These are phyloP conservation scores for Solanum paucissectum DNA, from an alignment of 257 asterid species.

Conservation along the genomic window DNA sequence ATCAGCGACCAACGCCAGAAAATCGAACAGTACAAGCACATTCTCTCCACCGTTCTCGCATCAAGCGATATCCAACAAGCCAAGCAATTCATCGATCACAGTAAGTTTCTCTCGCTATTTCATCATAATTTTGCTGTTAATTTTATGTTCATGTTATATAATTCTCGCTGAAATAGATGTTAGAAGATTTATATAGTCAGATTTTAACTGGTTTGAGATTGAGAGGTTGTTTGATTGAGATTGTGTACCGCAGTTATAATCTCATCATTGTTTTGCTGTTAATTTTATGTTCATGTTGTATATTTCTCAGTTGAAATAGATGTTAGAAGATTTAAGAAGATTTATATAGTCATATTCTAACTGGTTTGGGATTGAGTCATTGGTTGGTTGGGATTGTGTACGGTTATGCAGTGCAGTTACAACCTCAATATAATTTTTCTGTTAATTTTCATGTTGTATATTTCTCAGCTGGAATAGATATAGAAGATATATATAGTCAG, in stretches of 20 bases:
- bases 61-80: constrained; percentile 65
- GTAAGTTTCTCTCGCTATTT: constrained; percentile 15
- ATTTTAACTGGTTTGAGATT: not conserved
- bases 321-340: not conserved
- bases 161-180: not conserved
- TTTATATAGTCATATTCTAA: not conserved
- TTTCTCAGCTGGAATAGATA: not conserved
- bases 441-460: not conserved
- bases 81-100: constrained; percentile 78
- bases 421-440: not conserved
- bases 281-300: not conserved
- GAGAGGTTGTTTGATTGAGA: not conserved
- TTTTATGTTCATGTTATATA: not conserved
- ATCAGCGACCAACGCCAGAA: constrained; percentile 90
- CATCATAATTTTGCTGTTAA: not conserved
- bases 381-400: not conserved
- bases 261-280: not conserved
- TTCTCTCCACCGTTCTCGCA: constrained; percentile 71
- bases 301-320: not conserved
- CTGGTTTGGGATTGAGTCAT: not conserved
- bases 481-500: not conserved
- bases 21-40: constrained; percentile 88
- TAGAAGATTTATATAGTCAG: not conserved
- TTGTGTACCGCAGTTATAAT: constrained; percentile 3
- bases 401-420: not conserved